Percentiles rank a stretch among this genome's conserved stretches.
phyloP scores from a whole-genome alignment of 2,329 filamentous ascomycete species.

The Cladosporium sp. region DNA sequence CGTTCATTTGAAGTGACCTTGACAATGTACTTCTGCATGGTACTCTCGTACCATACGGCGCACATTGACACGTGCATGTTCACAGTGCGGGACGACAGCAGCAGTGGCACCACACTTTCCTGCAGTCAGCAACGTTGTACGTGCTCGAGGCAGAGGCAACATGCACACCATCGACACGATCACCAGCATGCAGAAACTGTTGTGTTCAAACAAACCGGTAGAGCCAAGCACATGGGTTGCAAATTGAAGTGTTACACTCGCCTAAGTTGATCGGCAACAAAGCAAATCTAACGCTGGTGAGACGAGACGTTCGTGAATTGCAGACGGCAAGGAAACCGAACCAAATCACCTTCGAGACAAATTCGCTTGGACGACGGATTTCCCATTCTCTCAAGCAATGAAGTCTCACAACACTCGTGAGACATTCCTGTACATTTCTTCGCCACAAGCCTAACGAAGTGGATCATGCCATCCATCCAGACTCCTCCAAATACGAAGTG shows the following conservation, averaged over 20 bases:
- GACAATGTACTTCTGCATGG: neutral
- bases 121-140: neutral
- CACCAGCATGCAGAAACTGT: neutral
- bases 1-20: neutral
- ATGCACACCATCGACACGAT: neutral
- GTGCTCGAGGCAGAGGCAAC: neutral
- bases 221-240: neutral
- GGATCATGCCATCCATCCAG: neutral
- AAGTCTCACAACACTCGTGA: too few species aligned
- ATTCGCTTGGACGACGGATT: too few species aligned
- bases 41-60: neutral
- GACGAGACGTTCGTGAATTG: constrained; percentile 1
- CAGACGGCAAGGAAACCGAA: too few species aligned
- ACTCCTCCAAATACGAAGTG: neutral
- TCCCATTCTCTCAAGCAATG: too few species aligned
- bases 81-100: neutral
- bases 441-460: neutral
- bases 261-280: constrained; percentile 6
- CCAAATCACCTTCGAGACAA: too few species aligned
- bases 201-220: neutral
- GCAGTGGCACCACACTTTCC: neutral
- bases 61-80: neutral
- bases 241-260: constrained; percentile 9
- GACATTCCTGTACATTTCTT: too few species aligned
- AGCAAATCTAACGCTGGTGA: constrained; percentile 7